Base-by-base conservation (phyloP, 75 land plant genomes). In the Adiantum capillusveneris region DNA sequence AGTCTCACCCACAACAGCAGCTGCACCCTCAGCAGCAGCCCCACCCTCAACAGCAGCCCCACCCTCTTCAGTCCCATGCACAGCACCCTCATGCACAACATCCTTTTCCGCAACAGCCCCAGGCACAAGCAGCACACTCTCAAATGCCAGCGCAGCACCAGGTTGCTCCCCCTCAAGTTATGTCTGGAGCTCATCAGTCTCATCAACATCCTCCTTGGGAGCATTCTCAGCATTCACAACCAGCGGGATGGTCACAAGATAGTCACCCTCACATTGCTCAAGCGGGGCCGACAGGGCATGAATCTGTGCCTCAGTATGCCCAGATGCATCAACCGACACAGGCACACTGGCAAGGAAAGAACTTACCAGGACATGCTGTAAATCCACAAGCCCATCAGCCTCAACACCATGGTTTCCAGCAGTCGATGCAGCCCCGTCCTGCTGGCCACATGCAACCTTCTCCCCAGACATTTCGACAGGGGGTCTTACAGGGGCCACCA, bases 1-100 rank as follows among this genome's bases (percentile, higher is more conserved):
- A 53, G 45, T 53, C 66, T 0, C 82, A 65, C 31, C 79, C 66
- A n/a, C 55, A 70, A 11, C 29, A 25, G 1, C 31, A 67, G 57
- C 76, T 62, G 37, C 37, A 34, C 20, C 50, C 64, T 45, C 76
- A 61, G 22, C 62, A 36, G 9, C 77, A 60, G 29, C 31, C 39
- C 41, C 41, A 65, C 31, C 41, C 37, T 7, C 58, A 59, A 17
- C 71, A 63, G 11, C 67, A 60, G 54, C n/a, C 69, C 49, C 50
- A 44, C 31, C 28, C 58, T 6, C 75, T 67, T 16, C 57, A 62
- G 21, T 62, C 59, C 1, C 13, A 29, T 24, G 72, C 65, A 37
- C 73, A 66, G 24, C 60, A 63, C 48, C 41, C 29, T 50, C 60
- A 53, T 22, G n/a, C 68, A 16, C 46, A 59, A 24, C 71, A 66